Evolutionary conservation across 331 rosid genomes (phyloP).

Genomic region (Quercus tomentella): DNA sequence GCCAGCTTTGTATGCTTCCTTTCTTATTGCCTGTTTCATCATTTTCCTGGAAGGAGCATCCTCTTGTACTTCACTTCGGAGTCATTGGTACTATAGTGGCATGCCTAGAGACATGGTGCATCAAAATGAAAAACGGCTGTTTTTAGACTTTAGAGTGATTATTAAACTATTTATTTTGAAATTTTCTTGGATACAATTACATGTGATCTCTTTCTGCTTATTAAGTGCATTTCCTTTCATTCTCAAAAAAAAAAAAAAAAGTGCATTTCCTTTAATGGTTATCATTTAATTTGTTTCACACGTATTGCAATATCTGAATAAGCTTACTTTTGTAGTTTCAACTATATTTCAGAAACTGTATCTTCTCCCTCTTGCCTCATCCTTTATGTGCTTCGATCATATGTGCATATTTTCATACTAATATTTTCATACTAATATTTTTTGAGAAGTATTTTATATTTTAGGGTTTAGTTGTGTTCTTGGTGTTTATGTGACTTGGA

Average conservation of each 20-base stretch:
- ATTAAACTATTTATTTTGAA: constrained; percentile 39
- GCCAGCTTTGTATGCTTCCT: constrained; percentile 46
- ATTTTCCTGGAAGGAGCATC: constrained; percentile 46
- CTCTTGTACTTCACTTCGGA: constrained; percentile 50
- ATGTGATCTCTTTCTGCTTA: constrained; percentile 25
- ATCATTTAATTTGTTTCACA: background rate
- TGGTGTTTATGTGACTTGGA: too few relatives aligned
- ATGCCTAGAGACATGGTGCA: constrained; percentile 51
- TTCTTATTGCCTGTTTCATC: constrained; percentile 48
- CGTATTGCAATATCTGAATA: background rate
- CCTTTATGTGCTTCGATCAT: too few relatives aligned
- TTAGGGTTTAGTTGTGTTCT: too few relatives aligned
- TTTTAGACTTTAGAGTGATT: constrained; percentile 41
- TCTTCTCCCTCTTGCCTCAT: too few relatives aligned
- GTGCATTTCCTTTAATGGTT: constrained; percentile 16
- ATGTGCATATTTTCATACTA: too few relatives aligned
- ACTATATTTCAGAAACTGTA: too few relatives aligned
- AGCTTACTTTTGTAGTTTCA: background rate
- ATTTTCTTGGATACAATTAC: constrained; percentile 39
- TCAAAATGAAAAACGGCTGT: constrained; percentile 37
- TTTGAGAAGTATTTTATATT: too few relatives aligned
- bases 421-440: too few relatives aligned
- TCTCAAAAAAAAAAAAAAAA: too few relatives aligned
- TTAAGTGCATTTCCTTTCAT: too few relatives aligned
- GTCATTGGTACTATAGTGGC: constrained; percentile 52